These are phyloP conservation scores for Lichtheimia ornata DNA, from an alignment of 371 early-diverging fungal species.

Conservation along the genomic window DNA sequence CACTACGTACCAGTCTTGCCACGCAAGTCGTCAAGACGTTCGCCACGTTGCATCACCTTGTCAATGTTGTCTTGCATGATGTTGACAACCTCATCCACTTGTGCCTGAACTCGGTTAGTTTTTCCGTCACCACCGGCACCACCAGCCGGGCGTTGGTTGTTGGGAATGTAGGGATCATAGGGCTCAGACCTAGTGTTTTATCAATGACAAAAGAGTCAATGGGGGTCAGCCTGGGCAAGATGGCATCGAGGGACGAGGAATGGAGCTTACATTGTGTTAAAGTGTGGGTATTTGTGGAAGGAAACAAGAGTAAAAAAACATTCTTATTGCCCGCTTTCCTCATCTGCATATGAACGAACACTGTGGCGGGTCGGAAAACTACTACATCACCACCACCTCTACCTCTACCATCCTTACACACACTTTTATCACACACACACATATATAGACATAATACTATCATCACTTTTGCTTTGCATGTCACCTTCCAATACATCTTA, in stretches of 20 bases:
- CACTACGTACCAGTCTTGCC: constrained; percentile 62
- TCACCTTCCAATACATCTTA: too few species aligned
- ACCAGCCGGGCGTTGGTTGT: constrained; percentile 18
- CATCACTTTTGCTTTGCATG: too few species aligned
- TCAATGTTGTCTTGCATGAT: constrained; percentile 93
- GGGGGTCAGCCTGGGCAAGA: too few species aligned
- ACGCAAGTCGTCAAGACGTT: constrained; percentile 73
- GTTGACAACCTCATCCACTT: constrained; percentile 84
- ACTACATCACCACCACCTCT: too few species aligned
- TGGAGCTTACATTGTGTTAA: too few species aligned
- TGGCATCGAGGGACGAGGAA: too few species aligned
- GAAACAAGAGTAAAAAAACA: constrained; percentile 5
- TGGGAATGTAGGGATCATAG: constrained; percentile 46
- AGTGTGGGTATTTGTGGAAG: too few species aligned
- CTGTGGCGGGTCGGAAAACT: too few species aligned
- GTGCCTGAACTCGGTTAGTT: constrained; percentile 56
- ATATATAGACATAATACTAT: too few species aligned
- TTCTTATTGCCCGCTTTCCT: not conserved
- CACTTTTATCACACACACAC: too few species aligned
- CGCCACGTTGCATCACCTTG: constrained; percentile 82
- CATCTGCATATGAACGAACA: not conserved
- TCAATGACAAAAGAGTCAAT: not conserved
- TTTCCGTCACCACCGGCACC: constrained; percentile 27
- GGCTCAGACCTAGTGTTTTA: constrained; percentile 32
- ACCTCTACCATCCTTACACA: too few species aligned